These are phyloP conservation scores for Pleurotus citrinopileatus DNA, from an alignment of 768 basidiomycete species.

Conservation along the genomic window DNA sequence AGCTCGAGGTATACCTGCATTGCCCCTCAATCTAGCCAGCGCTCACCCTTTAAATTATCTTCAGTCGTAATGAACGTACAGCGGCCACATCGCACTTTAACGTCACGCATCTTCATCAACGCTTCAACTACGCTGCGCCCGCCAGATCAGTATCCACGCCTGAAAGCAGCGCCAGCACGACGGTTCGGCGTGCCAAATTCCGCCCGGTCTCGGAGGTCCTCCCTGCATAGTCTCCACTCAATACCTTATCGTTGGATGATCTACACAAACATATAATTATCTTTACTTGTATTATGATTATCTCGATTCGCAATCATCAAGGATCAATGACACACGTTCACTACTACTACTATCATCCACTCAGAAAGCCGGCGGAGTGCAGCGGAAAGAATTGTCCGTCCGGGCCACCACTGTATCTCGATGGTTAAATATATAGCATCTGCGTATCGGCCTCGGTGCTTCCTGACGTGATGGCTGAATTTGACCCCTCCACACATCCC, in stretches of 20 bases:
- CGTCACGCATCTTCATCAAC: conserved; percentile 23
- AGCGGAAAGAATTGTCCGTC: not conserved
- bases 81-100: conserved; percentile 17
- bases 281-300: not conserved
- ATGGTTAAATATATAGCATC: not conserved
- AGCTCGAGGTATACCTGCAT: not conserved
- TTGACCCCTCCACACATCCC: conserved; percentile 62
- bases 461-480: conserved; percentile 30
- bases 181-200: not conserved
- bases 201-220: not conserved
- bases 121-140: conserved; percentile 29
- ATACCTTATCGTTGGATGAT: too few relatives aligned
- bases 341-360: too few relatives aligned
- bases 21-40: too few relatives aligned
- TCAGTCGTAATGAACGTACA: too few relatives aligned
- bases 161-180: not conserved
- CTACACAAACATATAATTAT: too few relatives aligned
- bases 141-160: conserved; percentile 11
- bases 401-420: not conserved
- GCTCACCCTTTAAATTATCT: too few relatives aligned
- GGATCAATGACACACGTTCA: too few relatives aligned
- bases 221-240: too few relatives aligned
- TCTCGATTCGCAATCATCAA: too few relatives aligned
- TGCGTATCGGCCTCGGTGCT: not conserved
- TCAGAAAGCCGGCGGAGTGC: too few relatives aligned